Evolutionary conservation across 2,329 filamentous ascomycete species (phyloP).

Genomic region (Colletotrichum magnum): DNA sequence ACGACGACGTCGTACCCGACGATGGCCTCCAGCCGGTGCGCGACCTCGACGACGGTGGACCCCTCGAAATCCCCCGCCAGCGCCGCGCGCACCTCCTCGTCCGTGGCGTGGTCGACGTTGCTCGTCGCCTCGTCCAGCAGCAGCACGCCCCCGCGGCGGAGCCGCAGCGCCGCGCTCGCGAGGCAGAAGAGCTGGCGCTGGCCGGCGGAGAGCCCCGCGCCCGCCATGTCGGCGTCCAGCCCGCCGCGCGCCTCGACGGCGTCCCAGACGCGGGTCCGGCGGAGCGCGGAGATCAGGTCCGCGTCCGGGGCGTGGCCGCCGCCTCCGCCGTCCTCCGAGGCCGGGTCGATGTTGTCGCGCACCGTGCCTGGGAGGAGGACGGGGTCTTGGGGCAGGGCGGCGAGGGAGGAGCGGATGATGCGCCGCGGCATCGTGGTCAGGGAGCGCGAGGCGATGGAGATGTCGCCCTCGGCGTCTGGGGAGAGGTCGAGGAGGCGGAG

Average conservation of each 20-base stretch:
- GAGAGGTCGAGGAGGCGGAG: conserved; percentile 62
- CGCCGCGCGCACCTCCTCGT: conserved; percentile 45
- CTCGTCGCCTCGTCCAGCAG: conserved; percentile 52
- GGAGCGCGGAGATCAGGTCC: conserved; percentile 57
- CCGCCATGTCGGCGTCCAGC: conserved; percentile 51
- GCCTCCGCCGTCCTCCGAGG: no score
- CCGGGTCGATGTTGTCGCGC: conserved; percentile 63
- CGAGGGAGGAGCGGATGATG: conserved; percentile 58
- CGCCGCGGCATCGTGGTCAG: conserved; percentile 57
- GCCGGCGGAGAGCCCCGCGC: conserved; percentile 56
- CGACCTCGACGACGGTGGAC: conserved; percentile 48
- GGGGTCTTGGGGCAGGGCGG: conserved; percentile 64
- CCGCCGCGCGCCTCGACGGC: conserved; percentile 54
- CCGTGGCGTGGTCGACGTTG: conserved; percentile 48
- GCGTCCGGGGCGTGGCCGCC: conserved; percentile 49
- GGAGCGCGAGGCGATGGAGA: conserved; percentile 61
- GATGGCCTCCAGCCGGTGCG: conserved; percentile 48
- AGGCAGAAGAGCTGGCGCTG: conserved; percentile 64
- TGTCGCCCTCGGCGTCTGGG: conserved; percentile 42
- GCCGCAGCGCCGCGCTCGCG: conserved; percentile 58
- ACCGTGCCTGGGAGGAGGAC: conserved; percentile 61
- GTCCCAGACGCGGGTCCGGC: conserved; percentile 58
- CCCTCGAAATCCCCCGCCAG: conserved; percentile 43
- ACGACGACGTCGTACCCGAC: conserved; percentile 47
- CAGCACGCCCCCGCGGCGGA: conserved; percentile 51